These are phyloP conservation scores for Datura wrightii DNA, from an alignment of 257 asterid species.

Conservation along the genomic window DNA sequence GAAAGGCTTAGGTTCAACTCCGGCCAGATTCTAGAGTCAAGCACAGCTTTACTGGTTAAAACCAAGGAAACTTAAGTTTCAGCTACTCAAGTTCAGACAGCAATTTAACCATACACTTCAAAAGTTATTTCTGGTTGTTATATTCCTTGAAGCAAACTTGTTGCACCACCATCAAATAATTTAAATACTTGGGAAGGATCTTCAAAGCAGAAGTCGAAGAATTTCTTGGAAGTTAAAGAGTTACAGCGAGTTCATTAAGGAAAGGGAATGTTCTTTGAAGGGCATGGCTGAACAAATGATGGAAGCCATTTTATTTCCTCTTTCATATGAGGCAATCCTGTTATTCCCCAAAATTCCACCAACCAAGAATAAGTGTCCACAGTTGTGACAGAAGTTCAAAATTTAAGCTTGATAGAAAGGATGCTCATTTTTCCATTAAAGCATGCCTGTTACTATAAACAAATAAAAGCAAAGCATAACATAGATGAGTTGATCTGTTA, in stretches of 20 bases:
- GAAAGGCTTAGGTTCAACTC: neutral
- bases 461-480: neutral
- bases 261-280: neutral
- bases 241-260: neutral
- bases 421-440: neutral
- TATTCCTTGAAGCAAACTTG: neutral
- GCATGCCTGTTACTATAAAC: neutral
- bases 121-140: neutral
- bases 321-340: neutral
- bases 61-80: neutral
- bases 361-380: neutral
- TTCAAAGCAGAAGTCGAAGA: neutral
- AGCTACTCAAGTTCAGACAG: neutral
- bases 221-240: constrained; percentile 2
- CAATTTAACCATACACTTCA: neutral
- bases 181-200: neutral
- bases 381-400: neutral
- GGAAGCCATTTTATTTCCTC: neutral
- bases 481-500: neutral
- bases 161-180: neutral
- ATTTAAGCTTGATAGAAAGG: neutral
- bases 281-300: neutral
- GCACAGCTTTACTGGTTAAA: neutral
- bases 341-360: neutral
- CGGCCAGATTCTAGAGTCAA: neutral